These are phyloP conservation scores for Saturnispora kantuleensis DNA, from an alignment of 805 yeast species.

Conservation along the genomic window DNA sequence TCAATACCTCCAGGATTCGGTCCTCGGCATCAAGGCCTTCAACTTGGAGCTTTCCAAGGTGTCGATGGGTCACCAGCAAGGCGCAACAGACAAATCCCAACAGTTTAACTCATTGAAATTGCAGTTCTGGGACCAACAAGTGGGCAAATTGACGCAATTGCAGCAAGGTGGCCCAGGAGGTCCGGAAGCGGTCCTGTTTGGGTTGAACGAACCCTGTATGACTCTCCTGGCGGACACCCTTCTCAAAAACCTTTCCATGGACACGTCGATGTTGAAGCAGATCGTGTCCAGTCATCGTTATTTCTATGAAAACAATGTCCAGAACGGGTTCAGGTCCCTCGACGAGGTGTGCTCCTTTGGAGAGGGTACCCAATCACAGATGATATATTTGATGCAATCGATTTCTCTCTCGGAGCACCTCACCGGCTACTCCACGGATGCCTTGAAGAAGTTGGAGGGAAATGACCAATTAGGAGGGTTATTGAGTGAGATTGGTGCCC, in stretches of 20 bases:
- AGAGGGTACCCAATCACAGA: slow-evolving; percentile 69
- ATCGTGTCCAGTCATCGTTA: slow-evolving; percentile 49
- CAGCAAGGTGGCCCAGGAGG: slow-evolving; percentile 13
- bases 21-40: slow-evolving; percentile 55
- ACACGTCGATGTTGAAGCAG: slow-evolving; percentile 45
- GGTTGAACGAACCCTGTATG: slow-evolving; percentile 48
- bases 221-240: slow-evolving; percentile 46
- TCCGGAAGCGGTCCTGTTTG: slow-evolving; percentile 24
- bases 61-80: slow-evolving; percentile 23
- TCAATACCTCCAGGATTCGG: slow-evolving; percentile 48
- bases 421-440: slow-evolving; percentile 37
- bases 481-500: slow-evolving; percentile 59
- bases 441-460: slow-evolving; percentile 37
- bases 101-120: slow-evolving; percentile 45
- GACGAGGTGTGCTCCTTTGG: slow-evolving; percentile 66
- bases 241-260: slow-evolving; percentile 39
- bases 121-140: slow-evolving; percentile 63
- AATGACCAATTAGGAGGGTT: slow-evolving; percentile 24
- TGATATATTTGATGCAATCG: slow-evolving; percentile 58
- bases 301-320: slow-evolving; percentile 38
- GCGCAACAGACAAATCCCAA: slow-evolving; percentile 23
- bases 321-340: slow-evolving; percentile 31
- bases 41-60: slow-evolving; percentile 43
- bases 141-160: slow-evolving; percentile 35
- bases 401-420: slow-evolving; percentile 45